phyloP scores from a whole-genome alignment of 176 grass and related monocot genomes.

The Microstegium vimineum region DNA sequence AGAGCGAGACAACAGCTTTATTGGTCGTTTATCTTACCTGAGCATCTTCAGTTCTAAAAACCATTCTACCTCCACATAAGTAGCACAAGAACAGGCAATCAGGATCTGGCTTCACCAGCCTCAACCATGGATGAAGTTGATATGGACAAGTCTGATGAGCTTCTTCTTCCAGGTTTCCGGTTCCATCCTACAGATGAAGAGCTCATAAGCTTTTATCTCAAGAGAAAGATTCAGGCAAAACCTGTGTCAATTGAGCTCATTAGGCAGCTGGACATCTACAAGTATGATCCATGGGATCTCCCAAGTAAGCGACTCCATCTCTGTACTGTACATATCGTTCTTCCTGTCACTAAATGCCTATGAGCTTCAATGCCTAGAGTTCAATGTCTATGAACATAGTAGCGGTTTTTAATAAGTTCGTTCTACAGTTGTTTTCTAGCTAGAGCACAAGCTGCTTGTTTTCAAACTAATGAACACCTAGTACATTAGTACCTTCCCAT shows the following conservation, averaged over 20 bases:
- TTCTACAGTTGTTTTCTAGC: background rate
- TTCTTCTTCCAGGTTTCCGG: constrained; percentile 59
- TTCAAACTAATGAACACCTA: background rate
- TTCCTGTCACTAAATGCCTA: background rate
- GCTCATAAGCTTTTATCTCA: constrained; percentile 58
- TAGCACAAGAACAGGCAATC: constrained; percentile 8
- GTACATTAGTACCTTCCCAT: background rate
- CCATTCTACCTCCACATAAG: constrained; percentile 27
- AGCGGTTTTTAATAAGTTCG: background rate
- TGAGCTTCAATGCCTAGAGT: background rate
- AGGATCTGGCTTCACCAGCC: background rate
- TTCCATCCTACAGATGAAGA: constrained; percentile 81
- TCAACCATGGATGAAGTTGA: constrained; percentile 43
- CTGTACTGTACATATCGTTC: background rate
- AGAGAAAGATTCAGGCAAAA: constrained; percentile 58
- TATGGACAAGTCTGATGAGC: constrained; percentile 49
- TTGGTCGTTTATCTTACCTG: background rate
- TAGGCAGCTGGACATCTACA: constrained; percentile 65
- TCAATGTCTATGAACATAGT: background rate
- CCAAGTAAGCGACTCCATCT: constrained; percentile 48
- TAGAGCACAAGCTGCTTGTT: background rate
- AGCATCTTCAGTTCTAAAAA: constrained; percentile 4
- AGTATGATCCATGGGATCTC: constrained; percentile 73
- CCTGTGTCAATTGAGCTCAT: constrained; percentile 61
- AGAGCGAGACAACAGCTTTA: background rate